These are phyloP conservation scores for Helotiales sp. DNA, from an alignment of 2,329 filamentous ascomycete species.

Conservation along the genomic window DNA sequence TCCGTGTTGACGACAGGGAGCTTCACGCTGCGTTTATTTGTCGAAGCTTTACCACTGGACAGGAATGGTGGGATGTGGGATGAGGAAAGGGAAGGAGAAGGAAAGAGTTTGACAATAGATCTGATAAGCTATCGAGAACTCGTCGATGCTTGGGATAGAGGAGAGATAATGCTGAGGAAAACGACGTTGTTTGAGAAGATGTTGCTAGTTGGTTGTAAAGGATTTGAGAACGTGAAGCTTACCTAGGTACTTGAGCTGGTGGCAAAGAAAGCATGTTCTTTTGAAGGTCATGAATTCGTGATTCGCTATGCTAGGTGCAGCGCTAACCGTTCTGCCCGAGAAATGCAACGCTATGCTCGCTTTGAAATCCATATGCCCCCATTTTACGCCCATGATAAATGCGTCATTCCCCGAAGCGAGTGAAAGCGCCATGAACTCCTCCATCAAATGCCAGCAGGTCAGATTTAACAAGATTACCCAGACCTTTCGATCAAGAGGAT, in stretches of 20 bases:
- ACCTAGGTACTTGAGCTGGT: neutral
- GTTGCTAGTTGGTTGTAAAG: conserved; percentile 7
- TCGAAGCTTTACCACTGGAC: conserved; percentile 5
- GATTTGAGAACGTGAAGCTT: neutral
- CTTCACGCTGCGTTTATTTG: neutral
- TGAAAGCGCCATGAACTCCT: neutral
- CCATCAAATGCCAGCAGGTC: neutral
- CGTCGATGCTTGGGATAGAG: conserved; percentile 5
- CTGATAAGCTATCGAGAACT: conserved; percentile 6
- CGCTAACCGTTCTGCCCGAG: neutral
- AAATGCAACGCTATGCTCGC: conserved; percentile 2
- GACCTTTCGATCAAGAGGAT: too few species aligned
- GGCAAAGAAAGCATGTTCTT: too few species aligned
- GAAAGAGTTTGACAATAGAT: neutral
- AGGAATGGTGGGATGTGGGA: neutral
- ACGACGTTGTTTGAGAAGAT: conserved; percentile 4
- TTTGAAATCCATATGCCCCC: neutral
- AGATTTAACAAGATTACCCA: too few species aligned
- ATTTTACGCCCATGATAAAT: neutral
- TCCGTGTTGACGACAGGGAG: neutral
- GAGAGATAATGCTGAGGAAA: neutral
- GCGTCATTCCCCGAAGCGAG: neutral
- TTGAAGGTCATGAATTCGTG: neutral
- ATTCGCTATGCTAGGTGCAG: neutral
- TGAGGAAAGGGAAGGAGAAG: neutral